Evolutionary conservation across 106 monocot genomes (phyloP), one percentile per base, ranked within the genome.

Genomic region (Dioscorea dumetorum): DNA sequence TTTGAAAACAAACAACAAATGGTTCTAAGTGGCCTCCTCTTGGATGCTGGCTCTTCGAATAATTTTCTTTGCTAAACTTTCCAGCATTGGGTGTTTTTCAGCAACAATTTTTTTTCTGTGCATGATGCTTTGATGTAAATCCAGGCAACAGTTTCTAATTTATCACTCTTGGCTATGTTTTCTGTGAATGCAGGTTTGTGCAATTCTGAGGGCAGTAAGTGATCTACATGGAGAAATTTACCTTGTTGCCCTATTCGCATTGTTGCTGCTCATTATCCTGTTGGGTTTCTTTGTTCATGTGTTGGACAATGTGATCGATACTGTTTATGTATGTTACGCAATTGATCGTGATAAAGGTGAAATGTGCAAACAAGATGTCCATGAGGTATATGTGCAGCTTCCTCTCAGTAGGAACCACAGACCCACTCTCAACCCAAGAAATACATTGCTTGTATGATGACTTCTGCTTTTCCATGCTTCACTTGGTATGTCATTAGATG

Each of bases 281-380:
- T 57, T 88, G 32, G 81, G 91, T 21, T 95, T 83, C 78, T 83
- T 95, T 48, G 80, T 88, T 41, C 91, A 84, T 33, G 91, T 95
- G 33, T 62, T 95, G 74, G 94, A 95, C 57, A 88, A 85, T 64
- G 88, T 91, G 20, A 81, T 95, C 6, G 94, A 95, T 60, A 85
- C 91, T 0, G 67, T 91, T 33, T 95, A 95, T 61, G 79, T 95
- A 12, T 95, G 94, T 22, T 95, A 91, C 31, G 94, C 94, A 35
- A 91, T 95, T 50, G 94, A 95, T 33, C 66, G 91, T 63, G 94
- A 95, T 75, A 90, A 83, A 69, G 81, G 91, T 13, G 94, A 88
- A n/a, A 85, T 88, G 11, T 77, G 72, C 59, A 95, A 88, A 59
- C 81, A 91, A 53, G 81, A 88, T 21, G 80, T 95, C 13, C 94